A percentile compares a stretch with the other conserved stretches of the same genome.
Evolutionary conservation across 129 eudicot species (phyloP).

Genomic region (Erigeron canadensis): DNA sequence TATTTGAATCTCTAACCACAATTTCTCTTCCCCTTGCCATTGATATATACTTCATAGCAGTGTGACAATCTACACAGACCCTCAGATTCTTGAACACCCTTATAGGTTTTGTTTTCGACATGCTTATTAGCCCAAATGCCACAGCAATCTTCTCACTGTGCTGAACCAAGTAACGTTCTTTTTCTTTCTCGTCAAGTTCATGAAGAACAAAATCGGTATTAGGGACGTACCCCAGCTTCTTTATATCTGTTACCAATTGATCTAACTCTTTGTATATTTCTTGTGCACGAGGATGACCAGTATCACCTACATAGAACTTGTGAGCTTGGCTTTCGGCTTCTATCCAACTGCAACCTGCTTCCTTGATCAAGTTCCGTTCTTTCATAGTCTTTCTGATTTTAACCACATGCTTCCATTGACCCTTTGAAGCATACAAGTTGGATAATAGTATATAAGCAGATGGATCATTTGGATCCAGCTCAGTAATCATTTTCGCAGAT

Average conservation of each 20-base stretch:
- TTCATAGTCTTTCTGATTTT: constrained; percentile 61
- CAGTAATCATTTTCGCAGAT: constrained; percentile 62
- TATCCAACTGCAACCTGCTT: constrained; percentile 88
- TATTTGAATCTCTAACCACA: constrained; percentile 64
- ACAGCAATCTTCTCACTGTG: constrained; percentile 83
- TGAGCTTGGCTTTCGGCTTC: constrained; percentile 56
- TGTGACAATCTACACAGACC: constrained; percentile 67
- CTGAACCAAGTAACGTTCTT: constrained; percentile 55
- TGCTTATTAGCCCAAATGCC: constrained; percentile 68
- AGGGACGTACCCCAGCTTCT: constrained; percentile 69
- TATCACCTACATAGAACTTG: constrained; percentile 69
- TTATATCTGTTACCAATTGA: constrained; percentile 44
- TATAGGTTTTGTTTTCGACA: constrained; percentile 44
- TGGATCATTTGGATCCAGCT: constrained; percentile 64
- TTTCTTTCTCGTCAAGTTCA: constrained; percentile 61
- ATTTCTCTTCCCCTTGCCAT: constrained; percentile 61
- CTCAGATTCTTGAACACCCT: constrained; percentile 68
- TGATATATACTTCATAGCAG: constrained; percentile 64
- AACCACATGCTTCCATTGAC: constrained; percentile 61
- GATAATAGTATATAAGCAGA: constrained; percentile 65
- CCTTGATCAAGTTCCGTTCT: constrained; percentile 60
- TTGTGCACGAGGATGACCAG: constrained; percentile 55
- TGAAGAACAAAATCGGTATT: constrained; percentile 62
- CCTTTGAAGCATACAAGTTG: constrained; percentile 65
- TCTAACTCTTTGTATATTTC: constrained; percentile 61